Conservation (phyloP, 2,329 filamentous ascomycete species). For the Fusarium incarnatum region DNA sequence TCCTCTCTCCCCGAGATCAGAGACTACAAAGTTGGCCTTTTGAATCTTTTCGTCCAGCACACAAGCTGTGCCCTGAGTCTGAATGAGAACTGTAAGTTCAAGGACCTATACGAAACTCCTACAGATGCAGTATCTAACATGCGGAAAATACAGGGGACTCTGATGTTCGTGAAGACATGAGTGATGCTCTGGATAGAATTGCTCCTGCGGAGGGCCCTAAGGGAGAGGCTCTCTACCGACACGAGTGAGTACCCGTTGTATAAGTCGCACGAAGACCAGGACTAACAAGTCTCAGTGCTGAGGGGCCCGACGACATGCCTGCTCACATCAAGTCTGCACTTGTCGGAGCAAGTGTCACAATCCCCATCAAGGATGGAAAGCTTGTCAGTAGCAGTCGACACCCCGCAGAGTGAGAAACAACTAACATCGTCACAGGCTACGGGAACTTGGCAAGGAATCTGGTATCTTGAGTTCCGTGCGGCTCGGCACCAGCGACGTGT, state of each 20-base stretch:
- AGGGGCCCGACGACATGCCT: conserved; percentile 96
- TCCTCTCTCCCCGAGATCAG: conserved; percentile 81
- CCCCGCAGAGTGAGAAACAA: background rate
- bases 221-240: conserved; percentile 81
- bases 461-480: conserved; percentile 90
- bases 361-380: conserved; percentile 89
- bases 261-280: background rate
- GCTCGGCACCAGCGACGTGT: conserved; percentile 82
- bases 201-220: conserved; percentile 81
- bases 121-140: conserved; percentile 52
- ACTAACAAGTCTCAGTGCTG: conserved; percentile 64
- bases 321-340: conserved; percentile 94
- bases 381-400: conserved; percentile 63
- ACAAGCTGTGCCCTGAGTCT: conserved; percentile 90
- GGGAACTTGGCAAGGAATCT: conserved; percentile 88
- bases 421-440: conserved; percentile 58
- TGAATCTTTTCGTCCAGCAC: conserved; percentile 95
- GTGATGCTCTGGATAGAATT: conserved; percentile 89
- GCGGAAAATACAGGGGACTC: conserved; percentile 63
- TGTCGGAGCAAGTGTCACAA: conserved; percentile 87
- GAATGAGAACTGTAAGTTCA: conserved; percentile 85
- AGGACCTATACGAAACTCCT: background rate
- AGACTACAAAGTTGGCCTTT: conserved; percentile 84
- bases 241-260: conserved; percentile 58
- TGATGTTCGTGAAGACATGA: conserved; percentile 94